Evolutionary conservation across 495 filamentous ascomycete species (phyloP), one percentile per base, ranked within the genome.

Genomic region (Diplogelasinospora grovesii): DNA sequence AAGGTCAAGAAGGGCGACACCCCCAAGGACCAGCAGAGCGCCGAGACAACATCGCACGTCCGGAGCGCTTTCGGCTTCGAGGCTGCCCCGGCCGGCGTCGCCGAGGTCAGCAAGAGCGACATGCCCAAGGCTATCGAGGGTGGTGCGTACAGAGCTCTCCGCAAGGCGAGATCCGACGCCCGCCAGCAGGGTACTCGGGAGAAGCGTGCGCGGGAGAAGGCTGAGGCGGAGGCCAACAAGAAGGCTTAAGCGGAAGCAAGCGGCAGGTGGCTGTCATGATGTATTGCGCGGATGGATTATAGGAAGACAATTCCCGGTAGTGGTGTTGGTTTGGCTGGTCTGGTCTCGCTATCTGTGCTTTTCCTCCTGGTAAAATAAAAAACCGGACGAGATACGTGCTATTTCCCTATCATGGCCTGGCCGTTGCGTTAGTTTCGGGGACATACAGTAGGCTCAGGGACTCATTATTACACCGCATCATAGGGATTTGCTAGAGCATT

Each of bases 171-270:
- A 67, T 82, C 79, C 59, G 87, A 94, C 58, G 85, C 85, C 49
- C 81, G 88, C 61, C 70, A 84, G 53, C 61, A 76, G 24, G 92
- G 92, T 59, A 73, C 75, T 57, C 82, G 89, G 63, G 89, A 92
- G 77, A 96, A 97, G 88, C 80, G 92, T 57, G 82, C 77, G 41
- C 84, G 82, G 79, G 84, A 81, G 45, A 95, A 95, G 85, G 87
- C 84, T 55, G 93, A 93, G 70, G 85, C 82, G 45, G 75, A 76
- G 64, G 79, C 81, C 56, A 80, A 81, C 59, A 81, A 80, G 78
- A 96, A n/a, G n/a, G n/a, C n/a, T n/a, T n/a, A n/a, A n/a, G n/a
- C n/a, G n/a, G n/a, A n/a, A 98, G 84, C 96, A 93, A 77, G 71
- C 68, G 65, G 44, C 25, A 35, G n/a, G 13, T 40, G 30, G 27